Conservation (phyloP, 108 stramenopile genomes). For the Schizochytrium sp. region DNA sequence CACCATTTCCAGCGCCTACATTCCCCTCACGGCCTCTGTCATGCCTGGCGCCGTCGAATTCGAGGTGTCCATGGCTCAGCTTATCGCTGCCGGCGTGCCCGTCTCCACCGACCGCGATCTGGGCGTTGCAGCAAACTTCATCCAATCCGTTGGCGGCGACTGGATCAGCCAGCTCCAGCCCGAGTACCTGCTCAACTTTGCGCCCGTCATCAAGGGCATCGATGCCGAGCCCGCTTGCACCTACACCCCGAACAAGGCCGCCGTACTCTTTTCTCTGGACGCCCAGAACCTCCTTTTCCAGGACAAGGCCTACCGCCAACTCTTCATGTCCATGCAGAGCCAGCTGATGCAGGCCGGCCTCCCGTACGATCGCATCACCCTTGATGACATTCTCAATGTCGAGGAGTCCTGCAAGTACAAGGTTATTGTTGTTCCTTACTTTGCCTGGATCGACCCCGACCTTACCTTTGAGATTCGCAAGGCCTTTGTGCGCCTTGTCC, state of each 20-base stretch:
- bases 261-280: background rate
- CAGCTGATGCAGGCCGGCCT: conserved; percentile 1
- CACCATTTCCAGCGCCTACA: background rate
- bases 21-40: background rate
- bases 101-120: background rate
- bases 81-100: background rate
- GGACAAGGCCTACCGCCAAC: conserved; percentile 2
- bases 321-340: background rate
- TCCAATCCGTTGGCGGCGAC: background rate
- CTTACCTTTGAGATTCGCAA: background rate
- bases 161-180: background rate
- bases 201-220: background rate
- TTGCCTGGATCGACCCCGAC: background rate
- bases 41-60: background rate
- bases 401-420: background rate
- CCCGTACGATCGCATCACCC: background rate
- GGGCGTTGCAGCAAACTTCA: background rate
- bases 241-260: background rate
- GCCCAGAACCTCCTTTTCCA: background rate
- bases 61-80: background rate
- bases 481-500: background rate
- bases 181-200: background rate
- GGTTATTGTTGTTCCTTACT: background rate
- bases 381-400: background rate
- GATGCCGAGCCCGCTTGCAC: background rate